Evolutionary conservation across 2,329 filamentous ascomycete species (phyloP).

Genomic region (Fusarium sp.): DNA sequence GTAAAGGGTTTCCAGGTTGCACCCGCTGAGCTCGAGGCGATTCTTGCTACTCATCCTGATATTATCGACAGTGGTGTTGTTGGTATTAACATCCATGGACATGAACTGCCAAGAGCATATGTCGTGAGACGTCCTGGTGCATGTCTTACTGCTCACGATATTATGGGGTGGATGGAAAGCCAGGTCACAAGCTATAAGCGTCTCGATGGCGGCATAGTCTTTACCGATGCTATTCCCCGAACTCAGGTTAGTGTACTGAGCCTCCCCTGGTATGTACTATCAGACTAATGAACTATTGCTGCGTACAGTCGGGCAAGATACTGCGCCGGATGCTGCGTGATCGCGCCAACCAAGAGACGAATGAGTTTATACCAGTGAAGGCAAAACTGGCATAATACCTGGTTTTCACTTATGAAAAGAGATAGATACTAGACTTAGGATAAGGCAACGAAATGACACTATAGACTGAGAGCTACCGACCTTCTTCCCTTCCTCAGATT

Average conservation of each 20-base stretch:
- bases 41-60: background rate
- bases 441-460: accelerated
- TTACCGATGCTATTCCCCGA: background rate
- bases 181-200: background rate
- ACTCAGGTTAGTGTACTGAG: background rate
- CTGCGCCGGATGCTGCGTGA: background rate
- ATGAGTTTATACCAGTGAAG: background rate
- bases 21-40: background rate
- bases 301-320: background rate
- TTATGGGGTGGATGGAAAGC: background rate
- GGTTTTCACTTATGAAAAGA: accelerated
- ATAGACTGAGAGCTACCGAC: background rate
- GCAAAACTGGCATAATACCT: background rate
- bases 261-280: no score
- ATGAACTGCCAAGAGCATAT: background rate
- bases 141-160: background rate
- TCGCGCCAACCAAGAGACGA: background rate
- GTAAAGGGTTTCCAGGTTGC: background rate
- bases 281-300: background rate
- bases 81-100: background rate
- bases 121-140: background rate
- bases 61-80: background rate
- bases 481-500: background rate
- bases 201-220: background rate
- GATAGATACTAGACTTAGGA: background rate